A percentile compares a stretch with the other conserved stretches of the same genome.
Conservation (phyloP, 1,139 yeast species). For the Candida sp. region DNA sequence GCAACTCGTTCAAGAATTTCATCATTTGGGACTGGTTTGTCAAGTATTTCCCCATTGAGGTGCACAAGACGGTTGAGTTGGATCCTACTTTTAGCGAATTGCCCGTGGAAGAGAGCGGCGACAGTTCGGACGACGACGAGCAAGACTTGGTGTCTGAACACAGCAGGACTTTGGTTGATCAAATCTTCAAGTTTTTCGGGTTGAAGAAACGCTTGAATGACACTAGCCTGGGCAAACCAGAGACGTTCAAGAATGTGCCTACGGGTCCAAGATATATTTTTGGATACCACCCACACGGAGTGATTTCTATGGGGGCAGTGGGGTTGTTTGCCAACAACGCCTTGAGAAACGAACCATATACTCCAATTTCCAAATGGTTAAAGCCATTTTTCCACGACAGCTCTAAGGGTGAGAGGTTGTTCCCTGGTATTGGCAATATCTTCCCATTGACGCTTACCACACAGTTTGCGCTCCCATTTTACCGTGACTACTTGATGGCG, state of each 20-base stretch:
- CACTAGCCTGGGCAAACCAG: slow-evolving; percentile 8
- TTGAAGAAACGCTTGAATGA: slow-evolving; percentile 41
- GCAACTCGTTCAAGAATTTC: slow-evolving; percentile 60
- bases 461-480: slow-evolving; percentile 87
- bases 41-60: slow-evolving; percentile 76
- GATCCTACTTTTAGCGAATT: slow-evolving; percentile 71
- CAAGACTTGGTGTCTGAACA: slow-evolving; percentile 46
- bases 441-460: slow-evolving; percentile 82
- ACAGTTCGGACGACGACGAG: slow-evolving; percentile 42
- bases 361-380: slow-evolving; percentile 57
- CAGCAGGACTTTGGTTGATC: slow-evolving; percentile 41
- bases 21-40: slow-evolving; percentile 77
- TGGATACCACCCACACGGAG: slow-evolving; percentile 98
- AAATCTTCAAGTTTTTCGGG: slow-evolving; percentile 40
- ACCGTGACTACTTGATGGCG: slow-evolving; percentile 82
- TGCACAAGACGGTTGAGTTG: slow-evolving; percentile 74
- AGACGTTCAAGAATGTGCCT: slow-evolving; percentile 31
- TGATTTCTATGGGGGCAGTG: slow-evolving; percentile 90
- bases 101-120: slow-evolving; percentile 21
- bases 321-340: slow-evolving; percentile 90
- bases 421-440: slow-evolving; percentile 81
- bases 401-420: slow-evolving; percentile 47
- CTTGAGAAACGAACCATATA: slow-evolving; percentile 47
- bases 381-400: slow-evolving; percentile 49
- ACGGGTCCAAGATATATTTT: slow-evolving; percentile 84